phyloP scores from a whole-genome alignment of 495 filamentous ascomycete species.

The Barbatosphaeria neglecta region DNA sequence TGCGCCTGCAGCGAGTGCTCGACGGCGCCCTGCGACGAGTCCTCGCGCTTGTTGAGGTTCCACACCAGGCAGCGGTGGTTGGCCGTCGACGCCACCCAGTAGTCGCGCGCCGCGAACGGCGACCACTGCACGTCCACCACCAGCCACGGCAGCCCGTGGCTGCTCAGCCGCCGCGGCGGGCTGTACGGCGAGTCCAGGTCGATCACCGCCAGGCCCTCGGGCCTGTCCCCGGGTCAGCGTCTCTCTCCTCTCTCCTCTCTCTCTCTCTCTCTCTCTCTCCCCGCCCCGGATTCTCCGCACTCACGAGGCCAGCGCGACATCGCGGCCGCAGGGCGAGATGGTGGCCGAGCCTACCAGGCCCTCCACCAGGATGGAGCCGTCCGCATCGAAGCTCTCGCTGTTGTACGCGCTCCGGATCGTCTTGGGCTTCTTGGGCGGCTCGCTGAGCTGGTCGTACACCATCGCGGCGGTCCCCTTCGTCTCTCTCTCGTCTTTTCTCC shows the following conservation, averaged over 20 bases:
- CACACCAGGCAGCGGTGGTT: constrained; percentile 93
- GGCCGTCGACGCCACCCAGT: constrained; percentile 87
- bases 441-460: constrained; percentile 23
- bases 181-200: constrained; percentile 88
- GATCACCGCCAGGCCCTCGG: constrained; percentile 79
- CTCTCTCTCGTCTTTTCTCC: too few relatives aligned
- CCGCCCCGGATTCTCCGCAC: constrained; percentile 10
- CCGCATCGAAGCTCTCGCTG: constrained; percentile 75
- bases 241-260: too few relatives aligned
- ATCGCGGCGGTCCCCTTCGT: too few relatives aligned
- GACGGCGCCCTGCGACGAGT: constrained; percentile 58
- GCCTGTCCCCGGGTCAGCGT: constrained; percentile 27
- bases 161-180: constrained; percentile 70
- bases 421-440: constrained; percentile 35
- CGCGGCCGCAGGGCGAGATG: constrained; percentile 85
- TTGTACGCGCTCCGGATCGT: constrained; percentile 59
- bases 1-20: constrained; percentile 88
- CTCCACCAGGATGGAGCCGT: constrained; percentile 74
- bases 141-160: constrained; percentile 80
- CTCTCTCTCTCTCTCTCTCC: not conserved
- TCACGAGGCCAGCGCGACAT: constrained; percentile 84
- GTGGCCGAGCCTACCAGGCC: constrained; percentile 49
- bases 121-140: constrained; percentile 99
- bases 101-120: constrained; percentile 76
- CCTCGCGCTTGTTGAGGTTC: constrained; percentile 71